Percentiles rank a stretch among this genome's conserved stretches.
Conservation (phyloP, 352 stramenopile species). For the Phytopythium montanum region DNA sequence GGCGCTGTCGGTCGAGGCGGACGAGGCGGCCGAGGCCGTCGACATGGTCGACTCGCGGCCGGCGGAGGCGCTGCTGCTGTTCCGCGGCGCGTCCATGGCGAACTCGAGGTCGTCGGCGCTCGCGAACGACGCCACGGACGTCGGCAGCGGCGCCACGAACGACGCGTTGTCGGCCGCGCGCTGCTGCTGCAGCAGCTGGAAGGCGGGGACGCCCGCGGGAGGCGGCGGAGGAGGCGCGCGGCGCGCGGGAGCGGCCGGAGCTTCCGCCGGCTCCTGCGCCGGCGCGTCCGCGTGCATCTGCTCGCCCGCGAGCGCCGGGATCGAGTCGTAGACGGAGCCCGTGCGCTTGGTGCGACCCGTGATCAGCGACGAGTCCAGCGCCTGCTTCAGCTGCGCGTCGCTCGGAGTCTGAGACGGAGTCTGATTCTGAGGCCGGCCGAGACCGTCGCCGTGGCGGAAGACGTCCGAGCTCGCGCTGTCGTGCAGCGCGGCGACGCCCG, state of each 20-base stretch:
- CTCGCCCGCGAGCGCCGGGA: constrained; percentile 22
- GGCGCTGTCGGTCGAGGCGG: constrained; percentile 11
- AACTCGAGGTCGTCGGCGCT: constrained; percentile 19
- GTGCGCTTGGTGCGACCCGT: constrained; percentile 19
- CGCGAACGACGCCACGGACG: constrained; percentile 16
- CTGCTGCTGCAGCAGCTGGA: background rate
- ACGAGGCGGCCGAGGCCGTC: constrained; percentile 15
- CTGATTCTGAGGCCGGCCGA: background rate
- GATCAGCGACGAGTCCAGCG: constrained; percentile 8
- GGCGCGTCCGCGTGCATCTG: constrained; percentile 9
- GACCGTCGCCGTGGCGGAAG: constrained; percentile 7
- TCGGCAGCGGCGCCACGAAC: constrained; percentile 20
- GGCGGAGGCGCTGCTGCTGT: too few species aligned
- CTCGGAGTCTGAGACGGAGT: background rate
- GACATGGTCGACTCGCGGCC: constrained; percentile 15
- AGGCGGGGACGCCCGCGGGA: background rate
- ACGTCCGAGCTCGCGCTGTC: constrained; percentile 8
- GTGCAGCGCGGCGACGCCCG: constrained; percentile 9
- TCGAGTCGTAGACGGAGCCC: constrained; percentile 26
- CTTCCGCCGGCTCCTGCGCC: background rate
- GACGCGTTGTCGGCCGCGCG: constrained; percentile 7
- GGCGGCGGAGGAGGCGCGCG: constrained; percentile 8
- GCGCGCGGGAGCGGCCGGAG: background rate
- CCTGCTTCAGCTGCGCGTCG: background rate
- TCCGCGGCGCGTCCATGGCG: constrained; percentile 10